Conservation (phyloP, 2,329 filamentous ascomycete species). For the Diaporthe ilicicola region DNA sequence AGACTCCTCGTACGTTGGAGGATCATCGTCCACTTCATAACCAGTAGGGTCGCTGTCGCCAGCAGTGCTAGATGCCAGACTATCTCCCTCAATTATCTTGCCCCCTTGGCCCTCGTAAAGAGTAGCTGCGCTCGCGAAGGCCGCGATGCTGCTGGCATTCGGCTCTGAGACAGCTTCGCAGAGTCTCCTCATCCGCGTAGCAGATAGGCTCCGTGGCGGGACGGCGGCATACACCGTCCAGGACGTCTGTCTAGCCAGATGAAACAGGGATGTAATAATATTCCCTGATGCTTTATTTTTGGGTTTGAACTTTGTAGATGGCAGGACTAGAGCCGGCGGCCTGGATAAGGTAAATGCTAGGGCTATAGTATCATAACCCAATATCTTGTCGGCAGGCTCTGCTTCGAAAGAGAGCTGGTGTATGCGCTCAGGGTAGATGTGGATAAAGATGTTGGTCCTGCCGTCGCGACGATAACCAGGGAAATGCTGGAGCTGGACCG, state of each 20-base stretch:
- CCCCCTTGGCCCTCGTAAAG: conserved; percentile 26
- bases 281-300: neutral
- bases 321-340: conserved; percentile 12
- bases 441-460: conserved; percentile 20
- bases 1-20: conserved; percentile 22
- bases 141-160: conserved; percentile 1
- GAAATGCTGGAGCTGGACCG: neutral
- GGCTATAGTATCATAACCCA: conserved; percentile 13
- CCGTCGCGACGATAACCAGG: conserved; percentile 5
- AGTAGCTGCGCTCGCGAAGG: conserved; percentile 2
- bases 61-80: neutral
- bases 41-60: neutral
- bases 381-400: conserved; percentile 5
- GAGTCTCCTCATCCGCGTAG: neutral
- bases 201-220: neutral
- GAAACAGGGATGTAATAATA: neutral
- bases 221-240: conserved; percentile 14
- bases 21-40: conserved; percentile 1
- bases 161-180: conserved; percentile 15
- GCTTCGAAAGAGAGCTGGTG: neutral
- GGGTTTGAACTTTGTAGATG: conserved; percentile 1
- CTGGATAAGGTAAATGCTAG: conserved; percentile 6
- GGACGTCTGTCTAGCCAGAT: conserved; percentile 3
- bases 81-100: conserved; percentile 17
- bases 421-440: conserved; percentile 27